Base-by-base conservation (phyloP, 2,329 filamentous ascomycete genomes). In the Elsinoe australis region DNA sequence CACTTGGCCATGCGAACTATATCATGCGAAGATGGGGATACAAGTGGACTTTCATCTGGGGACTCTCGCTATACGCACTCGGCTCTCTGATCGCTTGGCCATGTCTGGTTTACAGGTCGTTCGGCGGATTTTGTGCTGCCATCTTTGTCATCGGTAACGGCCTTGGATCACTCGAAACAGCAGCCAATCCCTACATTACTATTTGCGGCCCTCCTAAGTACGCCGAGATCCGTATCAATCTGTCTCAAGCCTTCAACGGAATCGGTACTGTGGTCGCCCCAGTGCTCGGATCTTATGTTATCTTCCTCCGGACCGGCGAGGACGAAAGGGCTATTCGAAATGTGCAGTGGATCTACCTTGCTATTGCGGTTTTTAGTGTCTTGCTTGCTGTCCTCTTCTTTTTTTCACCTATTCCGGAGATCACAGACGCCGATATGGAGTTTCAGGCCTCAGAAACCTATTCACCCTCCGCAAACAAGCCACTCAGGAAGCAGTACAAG, bases 281-380 rank as follows among this genome's bases (percentile, higher is more conserved):
- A 0, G 71, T 82, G 1, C 64, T 82, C 5, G 78, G 74, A 0
- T 73, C 71, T 2, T 74, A 76, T 42, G 78, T 80, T 41, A 80
- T 83, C 64, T 82, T 82, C 61, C 71, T 72, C 33, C 66, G 75
- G 45, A 73, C 71, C 0, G 67, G 71, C 26, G 67, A 74, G 26
- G 69, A 68, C 42, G 64, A 62, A 7, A 61, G 71, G n/a, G 70
- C 72, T 2, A 61, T 82, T 47, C 64, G 69, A 54, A 81, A 75
- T 47, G 78, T 82, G 6, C 79, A 82, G 59, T 82, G 77, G 76
- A 73, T 76, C 1, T 83, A 83, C 55, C 69, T 82, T 2, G 78
- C 74, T 3, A 78, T 82, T 24, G 79, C 78, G 2, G 67, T 68
- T 53, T 82, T 82, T 51, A 76, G 80, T 19, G 74, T 72, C 52